A percentile compares a stretch with the other conserved stretches of the same genome.
Evolutionary conservation across 2,329 filamentous ascomycete species (phyloP).

Genomic region (Drechslera avenae): DNA sequence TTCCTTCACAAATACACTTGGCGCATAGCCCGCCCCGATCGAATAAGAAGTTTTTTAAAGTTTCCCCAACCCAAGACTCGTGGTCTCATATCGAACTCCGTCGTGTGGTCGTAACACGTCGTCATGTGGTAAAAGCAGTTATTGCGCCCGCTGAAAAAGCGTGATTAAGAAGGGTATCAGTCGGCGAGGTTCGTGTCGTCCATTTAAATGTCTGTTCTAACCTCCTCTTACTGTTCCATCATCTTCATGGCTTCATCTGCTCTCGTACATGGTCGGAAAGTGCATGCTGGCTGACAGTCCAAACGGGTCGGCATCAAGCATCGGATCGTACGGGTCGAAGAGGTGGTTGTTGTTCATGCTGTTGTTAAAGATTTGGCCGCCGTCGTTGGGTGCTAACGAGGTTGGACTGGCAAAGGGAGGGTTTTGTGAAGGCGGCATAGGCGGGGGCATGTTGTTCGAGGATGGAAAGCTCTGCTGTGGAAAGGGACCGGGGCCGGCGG

Average conservation of each 20-base stretch:
- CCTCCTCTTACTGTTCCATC: slow-evolving; percentile 14
- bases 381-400: slow-evolving; percentile 41
- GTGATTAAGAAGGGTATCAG: slow-evolving; percentile 23
- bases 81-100: slow-evolving; percentile 27
- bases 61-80: slow-evolving; percentile 15
- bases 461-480: slow-evolving; percentile 60
- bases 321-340: slow-evolving; percentile 78
- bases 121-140: slow-evolving; percentile 12
- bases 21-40: slow-evolving; percentile 4
- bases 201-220: slow-evolving; percentile 5
- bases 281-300: slow-evolving; percentile 94
- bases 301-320: slow-evolving; percentile 91
- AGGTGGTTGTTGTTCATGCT: slow-evolving; percentile 58
- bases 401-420: slow-evolving; percentile 42
- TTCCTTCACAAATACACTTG: slow-evolving; percentile 13
- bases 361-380: slow-evolving; percentile 49
- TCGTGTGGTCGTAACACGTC: slow-evolving; percentile 27
- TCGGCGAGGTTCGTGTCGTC: slow-evolving; percentile 2
- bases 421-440: slow-evolving; percentile 46
- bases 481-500: slow-evolving; percentile 71
- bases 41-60: slow-evolving; percentile 37
- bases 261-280: slow-evolving; percentile 76
- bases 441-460: slow-evolving; percentile 47
- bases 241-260: slow-evolving; percentile 40
- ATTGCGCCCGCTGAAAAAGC: slow-evolving; percentile 43